phyloP scores from a whole-genome alignment of 192 early-diverging fungal genomes.

The Coemansia sp. region DNA sequence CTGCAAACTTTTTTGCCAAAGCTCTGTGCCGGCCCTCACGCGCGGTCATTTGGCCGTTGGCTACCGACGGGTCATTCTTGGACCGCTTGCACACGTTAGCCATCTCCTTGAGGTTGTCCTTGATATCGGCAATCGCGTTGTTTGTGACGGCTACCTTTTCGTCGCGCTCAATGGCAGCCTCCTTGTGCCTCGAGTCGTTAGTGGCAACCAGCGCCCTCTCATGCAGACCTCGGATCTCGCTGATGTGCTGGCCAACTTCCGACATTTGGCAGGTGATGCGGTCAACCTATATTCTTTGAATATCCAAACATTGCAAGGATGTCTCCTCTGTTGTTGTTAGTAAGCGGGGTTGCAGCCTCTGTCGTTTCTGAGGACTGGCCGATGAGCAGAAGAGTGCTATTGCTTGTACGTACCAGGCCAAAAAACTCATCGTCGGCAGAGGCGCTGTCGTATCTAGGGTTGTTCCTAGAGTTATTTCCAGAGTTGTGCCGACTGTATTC shows the following conservation, averaged over 20 bases:
- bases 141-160: constrained; percentile 41
- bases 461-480: too few relatives aligned
- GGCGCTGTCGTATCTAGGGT: not conserved
- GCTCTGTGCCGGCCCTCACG: constrained; percentile 29
- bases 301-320: constrained; percentile 7
- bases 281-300: not conserved
- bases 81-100: constrained; percentile 11
- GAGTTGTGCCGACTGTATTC: not conserved
- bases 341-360: not conserved
- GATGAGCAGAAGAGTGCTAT: not conserved
- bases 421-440: constrained; percentile 7
- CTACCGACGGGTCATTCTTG: constrained; percentile 34
- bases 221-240: constrained; percentile 36
- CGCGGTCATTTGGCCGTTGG: constrained; percentile 21
- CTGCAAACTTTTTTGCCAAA: constrained; percentile 42
- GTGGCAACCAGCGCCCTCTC: constrained; percentile 46
- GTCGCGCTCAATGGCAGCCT: constrained; percentile 44
- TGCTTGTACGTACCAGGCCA: constrained; percentile 3
- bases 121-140: constrained; percentile 26
- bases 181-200: constrained; percentile 40
- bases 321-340: constrained; percentile 27
- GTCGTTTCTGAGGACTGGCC: not conserved
- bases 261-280: constrained; percentile 34
- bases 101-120: constrained; percentile 32
- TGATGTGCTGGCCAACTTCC: constrained; percentile 31